These are phyloP conservation scores for Aureobasidium leucospermi DNA, from an alignment of 2,329 filamentous ascomycete genomes.

Conservation along the genomic window DNA sequence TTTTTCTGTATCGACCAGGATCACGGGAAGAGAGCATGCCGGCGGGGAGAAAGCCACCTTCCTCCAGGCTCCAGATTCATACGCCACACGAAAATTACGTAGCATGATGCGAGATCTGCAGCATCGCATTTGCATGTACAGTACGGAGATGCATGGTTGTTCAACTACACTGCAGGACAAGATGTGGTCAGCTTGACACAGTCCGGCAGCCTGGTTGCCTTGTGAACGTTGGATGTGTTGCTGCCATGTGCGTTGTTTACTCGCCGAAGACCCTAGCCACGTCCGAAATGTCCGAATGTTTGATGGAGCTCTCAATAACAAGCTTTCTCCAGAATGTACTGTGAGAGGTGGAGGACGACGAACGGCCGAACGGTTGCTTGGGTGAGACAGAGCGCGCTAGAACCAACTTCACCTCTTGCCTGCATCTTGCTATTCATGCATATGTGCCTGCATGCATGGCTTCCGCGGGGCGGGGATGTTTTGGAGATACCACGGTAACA, in stretches of 20 bases:
- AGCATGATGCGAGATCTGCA: conserved; percentile 3
- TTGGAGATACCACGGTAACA: conserved; percentile 9
- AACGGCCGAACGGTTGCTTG: background rate
- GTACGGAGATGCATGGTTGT: background rate
- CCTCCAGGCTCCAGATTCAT: background rate
- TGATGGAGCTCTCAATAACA: background rate
- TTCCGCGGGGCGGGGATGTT: background rate
- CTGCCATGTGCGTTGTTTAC: background rate
- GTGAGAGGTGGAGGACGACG: background rate
- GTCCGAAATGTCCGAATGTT: background rate
- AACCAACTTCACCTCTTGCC: background rate
- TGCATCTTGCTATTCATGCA: background rate
- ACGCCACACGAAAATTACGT: conserved; percentile 8
- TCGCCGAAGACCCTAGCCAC: background rate
- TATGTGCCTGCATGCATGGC: background rate
- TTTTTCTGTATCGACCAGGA: background rate
- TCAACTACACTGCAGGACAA: background rate
- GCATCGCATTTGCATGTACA: conserved; percentile 1
- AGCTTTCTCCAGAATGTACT: background rate
- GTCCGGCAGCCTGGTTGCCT: background rate
- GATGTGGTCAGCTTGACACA: conserved; percentile 3
- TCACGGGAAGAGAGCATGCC: background rate
- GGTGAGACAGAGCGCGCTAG: conserved; percentile 2
- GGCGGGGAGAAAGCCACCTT: background rate
- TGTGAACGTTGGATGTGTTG: background rate